Percentiles rank a stretch among this genome's conserved stretches.
phyloP scores from a whole-genome alignment of 805 yeast genomes.

The Suhomyces vadensis region DNA sequence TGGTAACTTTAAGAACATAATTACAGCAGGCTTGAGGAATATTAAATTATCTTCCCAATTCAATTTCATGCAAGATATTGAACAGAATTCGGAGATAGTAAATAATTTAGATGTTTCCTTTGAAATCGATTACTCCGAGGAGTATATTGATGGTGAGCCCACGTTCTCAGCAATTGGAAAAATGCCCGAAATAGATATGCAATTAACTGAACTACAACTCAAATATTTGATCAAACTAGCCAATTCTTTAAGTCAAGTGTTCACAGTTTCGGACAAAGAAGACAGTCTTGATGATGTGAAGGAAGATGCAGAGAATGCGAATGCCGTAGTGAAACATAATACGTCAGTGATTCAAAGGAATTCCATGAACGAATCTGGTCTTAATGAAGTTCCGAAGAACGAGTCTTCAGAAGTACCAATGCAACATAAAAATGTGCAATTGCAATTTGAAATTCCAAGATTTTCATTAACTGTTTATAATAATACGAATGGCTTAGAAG shows the following conservation, averaged over 20 bases:
- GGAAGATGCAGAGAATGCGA: slow-evolving; percentile 65
- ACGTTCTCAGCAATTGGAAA: slow-evolving; percentile 53
- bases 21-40: slow-evolving; percentile 70
- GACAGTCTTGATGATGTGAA: slow-evolving; percentile 53
- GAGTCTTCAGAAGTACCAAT: slow-evolving; percentile 16
- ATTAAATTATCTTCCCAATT: slow-evolving; percentile 67
- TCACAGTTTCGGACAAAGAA: slow-evolving; percentile 42
- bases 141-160: slow-evolving; percentile 41
- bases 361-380: neutral
- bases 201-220: slow-evolving; percentile 73
- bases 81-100: slow-evolving; percentile 63
- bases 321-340: slow-evolving; percentile 41
- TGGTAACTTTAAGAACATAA: slow-evolving; percentile 47
- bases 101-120: slow-evolving; percentile 64
- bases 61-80: slow-evolving; percentile 42
- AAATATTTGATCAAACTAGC: slow-evolving; percentile 55
- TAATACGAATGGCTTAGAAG: slow-evolving; percentile 40
- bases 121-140: slow-evolving; percentile 56
- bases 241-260: slow-evolving; percentile 55
- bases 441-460: slow-evolving; percentile 61
- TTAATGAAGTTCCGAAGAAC: slow-evolving; percentile 1
- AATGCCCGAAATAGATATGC: slow-evolving; percentile 62
- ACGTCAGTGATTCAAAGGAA: neutral
- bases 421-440: slow-evolving; percentile 41
- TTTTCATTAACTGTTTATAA: slow-evolving; percentile 63